Evolutionary conservation across 2,329 filamentous ascomycete species (phyloP), one percentile per base, ranked within the genome.

Genomic region (Hypoxylon sp.): DNA sequence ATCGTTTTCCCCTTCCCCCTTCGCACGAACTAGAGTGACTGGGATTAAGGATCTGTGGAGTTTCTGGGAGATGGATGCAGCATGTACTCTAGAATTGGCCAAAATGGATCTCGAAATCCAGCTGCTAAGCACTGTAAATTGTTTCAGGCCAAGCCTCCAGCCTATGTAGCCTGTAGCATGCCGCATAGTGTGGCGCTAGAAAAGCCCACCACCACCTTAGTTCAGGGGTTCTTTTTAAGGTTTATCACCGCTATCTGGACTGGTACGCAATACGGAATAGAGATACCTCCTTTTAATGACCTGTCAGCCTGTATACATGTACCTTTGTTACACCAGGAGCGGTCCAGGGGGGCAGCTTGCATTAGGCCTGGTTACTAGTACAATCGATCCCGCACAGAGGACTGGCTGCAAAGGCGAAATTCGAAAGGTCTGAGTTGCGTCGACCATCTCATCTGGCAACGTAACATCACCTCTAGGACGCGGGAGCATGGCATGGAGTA

Each of bases 1-100:
- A 65, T 50, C 62, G 62, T 58, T 65, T 62, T 65, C 56, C 62
- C 62, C 60, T 68, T 66, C 57, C 62, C 65, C 65, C 65, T 66
- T 68, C 65, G 54, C 55, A 65, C 50, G 61, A 64, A 61, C 56
- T 57, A 66, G 59, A 37, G 47, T 59, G 65, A 68, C 65, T 56
- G 54, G 65, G 65, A 62, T 59, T 34, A 41, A 41, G 47, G 37
- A 26, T 41, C 28, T 65, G 62, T 62, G 62, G 59, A 61, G 57
- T 60, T 65, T 43, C 26, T 43, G 24, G 56, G 39, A 37, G 32
- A n/a, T n/a, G n/a, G 32, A 3, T 37, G 32, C 32, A 37, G 32
- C 15, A 37, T n/a, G 32, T 15, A 37, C n/a, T n/a, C n/a, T n/a
- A n/a, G n/a, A 6, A 34, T 13, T 34, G 30, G 10, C 10, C 30